Evolutionary conservation across 768 basidiomycete genomes (phyloP), one percentile per base, ranked within the genome.

Genomic region (Lenzites betulinus): DNA sequence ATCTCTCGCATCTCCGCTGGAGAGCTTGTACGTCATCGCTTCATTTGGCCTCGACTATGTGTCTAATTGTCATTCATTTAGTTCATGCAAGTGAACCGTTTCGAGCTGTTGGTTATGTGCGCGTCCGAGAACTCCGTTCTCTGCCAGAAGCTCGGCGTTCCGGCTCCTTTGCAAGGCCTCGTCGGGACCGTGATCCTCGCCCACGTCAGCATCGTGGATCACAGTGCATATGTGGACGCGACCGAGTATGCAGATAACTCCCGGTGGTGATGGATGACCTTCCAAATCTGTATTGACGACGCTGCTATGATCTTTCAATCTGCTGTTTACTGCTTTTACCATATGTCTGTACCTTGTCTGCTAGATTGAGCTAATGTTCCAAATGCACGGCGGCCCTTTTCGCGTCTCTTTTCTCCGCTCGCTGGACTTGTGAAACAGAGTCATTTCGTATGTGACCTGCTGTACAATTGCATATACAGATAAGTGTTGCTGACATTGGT

Each of bases 21-120:
- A 13, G 82, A 83, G 51, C 72, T 87, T 69, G 88, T 89, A 67
- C 51, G 64, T 54, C 12, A 13, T 20, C 16, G 3, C 8, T 23
- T 20, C n/a, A 7, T 35, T 13, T 3, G 11, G 8, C 9, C 44
- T 9, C 13, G 0, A 26, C 81, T 68, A 0, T 39, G 16, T 3
- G 3, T 28, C 41, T 8, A 13, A 50, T 20, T 15, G 38, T 2
- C 9, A 30, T 33, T 4, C 18, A 23, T 51, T 8, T 61, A 90
- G 88, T 88, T 87, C 68, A 75, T 88, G 30, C 78, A 81, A 7
- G 78, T 83, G 64, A 78, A 78, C 23, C 83, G 82, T 8, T 65
- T 71, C 13, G 79, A 81, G 52, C 74, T 84, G n/a, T 76, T 87
- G 28, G 85, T 81, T 3, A 79, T 89, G 62, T 87, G 82, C 59